Conservation (phyloP, 2,329 filamentous ascomycete genomes). For the Fusarium gaditjirri region DNA sequence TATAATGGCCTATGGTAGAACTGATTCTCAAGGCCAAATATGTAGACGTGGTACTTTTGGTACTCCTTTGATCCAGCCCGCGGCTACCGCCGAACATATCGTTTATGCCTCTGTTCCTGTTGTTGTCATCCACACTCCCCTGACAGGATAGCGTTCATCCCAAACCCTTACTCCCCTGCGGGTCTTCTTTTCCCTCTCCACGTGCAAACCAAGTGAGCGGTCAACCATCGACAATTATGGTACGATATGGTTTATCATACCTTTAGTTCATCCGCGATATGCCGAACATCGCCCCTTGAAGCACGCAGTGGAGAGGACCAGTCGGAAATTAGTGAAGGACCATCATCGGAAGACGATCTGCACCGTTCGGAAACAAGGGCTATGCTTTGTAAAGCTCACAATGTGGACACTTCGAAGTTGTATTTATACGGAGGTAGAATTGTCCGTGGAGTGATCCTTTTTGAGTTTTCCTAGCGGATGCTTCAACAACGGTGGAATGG, state of each 20-base stretch:
- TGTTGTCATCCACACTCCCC: neutral
- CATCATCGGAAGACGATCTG: constrained; percentile 12
- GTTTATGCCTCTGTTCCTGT: constrained; percentile 11
- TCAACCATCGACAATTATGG: constrained; percentile 16
- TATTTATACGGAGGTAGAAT: constrained; percentile 21
- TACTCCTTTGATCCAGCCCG: neutral
- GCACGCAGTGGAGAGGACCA: constrained; percentile 12
- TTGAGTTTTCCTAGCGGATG: neutral
- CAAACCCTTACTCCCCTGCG: constrained; percentile 10
- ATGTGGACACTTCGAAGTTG: neutral
- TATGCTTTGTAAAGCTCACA: neutral
- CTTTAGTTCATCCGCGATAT: neutral
- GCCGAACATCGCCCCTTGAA: neutral
- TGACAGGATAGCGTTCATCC: constrained; percentile 24
- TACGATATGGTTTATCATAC: constrained; percentile 15
- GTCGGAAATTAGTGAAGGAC: constrained; percentile 37
- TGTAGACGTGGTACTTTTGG: neutral
- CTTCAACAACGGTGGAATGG: constrained; percentile 3
- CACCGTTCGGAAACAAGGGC: neutral
- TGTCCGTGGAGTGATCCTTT: constrained; percentile 14
- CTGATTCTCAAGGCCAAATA: neutral
- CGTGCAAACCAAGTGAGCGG: constrained; percentile 13
- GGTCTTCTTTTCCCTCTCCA: constrained; percentile 12
- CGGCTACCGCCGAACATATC: neutral
- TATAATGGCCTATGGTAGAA: neutral